Conservation (phyloP, 139 green algal genomes). For the Spirogloea muscicola region DNA sequence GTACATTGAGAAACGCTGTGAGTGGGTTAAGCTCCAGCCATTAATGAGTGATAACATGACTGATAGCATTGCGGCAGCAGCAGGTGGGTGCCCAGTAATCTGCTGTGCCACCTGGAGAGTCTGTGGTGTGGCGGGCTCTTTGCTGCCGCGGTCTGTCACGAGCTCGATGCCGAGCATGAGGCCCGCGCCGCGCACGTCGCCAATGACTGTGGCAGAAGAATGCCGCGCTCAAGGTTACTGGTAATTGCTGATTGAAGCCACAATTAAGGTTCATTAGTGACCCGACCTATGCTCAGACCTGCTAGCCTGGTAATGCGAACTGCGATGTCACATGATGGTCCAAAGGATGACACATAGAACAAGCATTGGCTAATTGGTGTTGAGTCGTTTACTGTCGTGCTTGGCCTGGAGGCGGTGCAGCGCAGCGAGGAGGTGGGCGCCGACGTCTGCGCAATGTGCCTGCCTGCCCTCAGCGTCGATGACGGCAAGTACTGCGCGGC, state of each 20-base stretch:
- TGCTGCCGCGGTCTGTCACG: conserved; percentile 83
- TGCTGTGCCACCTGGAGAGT: too few relatives aligned
- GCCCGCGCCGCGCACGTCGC: conserved; percentile 82
- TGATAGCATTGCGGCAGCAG: too few relatives aligned
- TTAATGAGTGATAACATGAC: too few relatives aligned
- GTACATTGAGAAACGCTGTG: too few relatives aligned
- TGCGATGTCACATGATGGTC: not conserved
- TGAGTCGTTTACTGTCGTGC: conserved; percentile 26
- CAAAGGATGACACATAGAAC: not conserved
- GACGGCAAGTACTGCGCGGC: conserved; percentile 74
- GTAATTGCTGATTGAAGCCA: not conserved
- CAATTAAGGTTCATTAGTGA: not conserved
- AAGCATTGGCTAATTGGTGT: not conserved
- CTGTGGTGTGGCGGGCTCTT: conserved; percentile 80
- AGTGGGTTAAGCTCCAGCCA: too few relatives aligned
- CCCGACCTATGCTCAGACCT: not conserved
- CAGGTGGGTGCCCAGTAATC: too few relatives aligned
- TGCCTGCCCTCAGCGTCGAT: conserved; percentile 33
- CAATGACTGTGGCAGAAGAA: conserved; percentile 67
- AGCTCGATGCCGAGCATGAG: conserved; percentile 97
- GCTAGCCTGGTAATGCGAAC: not conserved
- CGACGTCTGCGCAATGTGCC: conserved; percentile 50
- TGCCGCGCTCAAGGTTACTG: not conserved
- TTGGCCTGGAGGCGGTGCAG: conserved; percentile 37
- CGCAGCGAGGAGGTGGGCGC: conserved; percentile 18